Conservation (phyloP, 2,329 filamentous ascomycete species). For the Orbilia blumenaviensis region DNA sequence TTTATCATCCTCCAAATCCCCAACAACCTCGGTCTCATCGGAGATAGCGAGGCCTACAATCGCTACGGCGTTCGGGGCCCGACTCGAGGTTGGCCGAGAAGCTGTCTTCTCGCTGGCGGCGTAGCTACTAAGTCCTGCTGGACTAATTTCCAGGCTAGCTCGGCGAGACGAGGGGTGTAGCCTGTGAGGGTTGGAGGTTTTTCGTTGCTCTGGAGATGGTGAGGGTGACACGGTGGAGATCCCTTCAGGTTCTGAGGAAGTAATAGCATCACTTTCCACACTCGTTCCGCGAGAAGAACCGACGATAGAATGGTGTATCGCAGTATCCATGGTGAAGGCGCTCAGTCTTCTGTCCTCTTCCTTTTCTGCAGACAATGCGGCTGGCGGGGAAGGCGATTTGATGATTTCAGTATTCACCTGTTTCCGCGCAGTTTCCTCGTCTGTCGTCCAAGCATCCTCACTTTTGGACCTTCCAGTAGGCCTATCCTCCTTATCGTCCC, state of each 20-base stretch:
- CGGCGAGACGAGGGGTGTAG: constrained; percentile 34
- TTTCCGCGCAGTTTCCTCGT: constrained; percentile 28
- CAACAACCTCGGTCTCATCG: constrained; percentile 10
- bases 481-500: constrained; percentile 25
- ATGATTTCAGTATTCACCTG: not conserved
- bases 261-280: constrained; percentile 18
- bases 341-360: constrained; percentile 44
- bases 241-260: not conserved
- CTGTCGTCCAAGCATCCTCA: constrained; percentile 46
- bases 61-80: constrained; percentile 4
- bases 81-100: constrained; percentile 32
- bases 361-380: not conserved
- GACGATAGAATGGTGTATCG: constrained; percentile 43
- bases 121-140: constrained; percentile 19
- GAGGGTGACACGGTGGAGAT: constrained; percentile 17
- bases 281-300: constrained; percentile 38
- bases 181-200: constrained; percentile 30
- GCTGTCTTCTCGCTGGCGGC: constrained; percentile 30
- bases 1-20: constrained; percentile 36
- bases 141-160: constrained; percentile 35
- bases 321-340: constrained; percentile 41
- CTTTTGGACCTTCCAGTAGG: constrained; percentile 20
- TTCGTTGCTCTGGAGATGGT: constrained; percentile 16
- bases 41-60: constrained; percentile 37
- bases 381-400: not conserved